Conservation (phyloP, 2,329 filamentous ascomycete species). For the Fusarium multiceps region DNA sequence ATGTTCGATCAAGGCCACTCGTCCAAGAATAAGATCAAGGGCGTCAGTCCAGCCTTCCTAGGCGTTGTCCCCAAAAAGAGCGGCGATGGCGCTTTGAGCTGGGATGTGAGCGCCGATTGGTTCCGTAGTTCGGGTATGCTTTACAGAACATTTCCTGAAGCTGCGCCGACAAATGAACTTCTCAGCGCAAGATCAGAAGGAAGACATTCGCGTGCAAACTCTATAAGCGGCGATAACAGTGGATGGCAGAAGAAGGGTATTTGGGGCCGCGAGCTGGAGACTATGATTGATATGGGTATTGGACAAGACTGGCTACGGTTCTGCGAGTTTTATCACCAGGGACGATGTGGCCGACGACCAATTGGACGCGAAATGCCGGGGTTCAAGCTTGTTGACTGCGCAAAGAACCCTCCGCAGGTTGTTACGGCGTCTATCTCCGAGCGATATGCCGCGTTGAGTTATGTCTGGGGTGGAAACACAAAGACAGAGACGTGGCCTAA, state of each 20-base stretch:
- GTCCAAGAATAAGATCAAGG: constrained; percentile 45
- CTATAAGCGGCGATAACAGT: constrained; percentile 33
- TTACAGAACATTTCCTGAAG: constrained; percentile 47
- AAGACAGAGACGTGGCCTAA: constrained; percentile 46
- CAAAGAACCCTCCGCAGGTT: constrained; percentile 47
- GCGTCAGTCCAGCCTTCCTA: constrained; percentile 48
- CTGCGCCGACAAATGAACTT: constrained; percentile 37
- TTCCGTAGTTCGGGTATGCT: constrained; percentile 52
- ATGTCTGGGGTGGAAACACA: constrained; percentile 51
- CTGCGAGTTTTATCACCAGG: constrained; percentile 50
- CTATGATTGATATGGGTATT: constrained; percentile 46
- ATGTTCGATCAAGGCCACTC: constrained; percentile 50
- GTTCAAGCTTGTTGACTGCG: constrained; percentile 51
- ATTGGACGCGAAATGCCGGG: constrained; percentile 44
- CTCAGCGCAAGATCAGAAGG: constrained; percentile 39
- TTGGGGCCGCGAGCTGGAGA: constrained; percentile 50
- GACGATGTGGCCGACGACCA: constrained; percentile 47
- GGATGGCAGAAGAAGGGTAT: constrained; percentile 49
- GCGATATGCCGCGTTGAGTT: constrained; percentile 51
- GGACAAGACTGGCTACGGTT: constrained; percentile 51
- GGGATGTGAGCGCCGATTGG: constrained; percentile 49
- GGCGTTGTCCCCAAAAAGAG: constrained; percentile 51
- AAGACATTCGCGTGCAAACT: constrained; percentile 35
- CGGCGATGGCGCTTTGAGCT: constrained; percentile 44
- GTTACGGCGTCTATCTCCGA: constrained; percentile 47